These are phyloP conservation scores for Schizophyllum commune DNA, from an alignment of 1,284 basidiomycete genomes.

Conservation along the genomic window DNA sequence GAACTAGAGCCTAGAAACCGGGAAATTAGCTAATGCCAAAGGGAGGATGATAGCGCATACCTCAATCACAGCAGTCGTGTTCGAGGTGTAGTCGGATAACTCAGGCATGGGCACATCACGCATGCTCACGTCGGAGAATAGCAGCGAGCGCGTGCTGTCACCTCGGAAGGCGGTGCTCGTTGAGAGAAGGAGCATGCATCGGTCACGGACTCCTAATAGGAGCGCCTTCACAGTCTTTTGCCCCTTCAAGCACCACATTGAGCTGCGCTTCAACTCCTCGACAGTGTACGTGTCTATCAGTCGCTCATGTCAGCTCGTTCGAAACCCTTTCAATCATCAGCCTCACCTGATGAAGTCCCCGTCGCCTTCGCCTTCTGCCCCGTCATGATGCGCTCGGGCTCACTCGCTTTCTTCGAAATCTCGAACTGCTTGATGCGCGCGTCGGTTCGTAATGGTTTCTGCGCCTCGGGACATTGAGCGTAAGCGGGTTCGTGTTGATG, in stretches of 20 bases:
- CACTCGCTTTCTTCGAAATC: constrained; percentile 5
- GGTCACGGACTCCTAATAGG: constrained; percentile 15
- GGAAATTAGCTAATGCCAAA: constrained; percentile 8
- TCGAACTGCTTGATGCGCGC: constrained; percentile 11
- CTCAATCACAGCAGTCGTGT: constrained; percentile 7
- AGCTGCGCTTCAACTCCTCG: not conserved
- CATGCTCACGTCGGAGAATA: constrained; percentile 16
- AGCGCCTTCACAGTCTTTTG: not conserved
- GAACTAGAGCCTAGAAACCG: constrained; percentile 14
- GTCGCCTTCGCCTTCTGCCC: not conserved
- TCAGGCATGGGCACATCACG: constrained; percentile 12
- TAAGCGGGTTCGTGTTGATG: constrained; percentile 5
- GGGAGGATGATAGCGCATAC: not conserved
- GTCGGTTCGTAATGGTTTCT: constrained; percentile 6
- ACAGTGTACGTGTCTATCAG: constrained; percentile 1
- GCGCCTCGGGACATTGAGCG: constrained; percentile 2
- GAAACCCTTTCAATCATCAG: too few species aligned
- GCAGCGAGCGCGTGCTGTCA: constrained; percentile 14
- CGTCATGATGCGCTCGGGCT: constrained; percentile 1
- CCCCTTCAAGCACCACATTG: not conserved
- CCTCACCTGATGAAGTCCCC: not conserved
- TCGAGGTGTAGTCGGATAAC: constrained; percentile 3
- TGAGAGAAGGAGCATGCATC: constrained; percentile 16
- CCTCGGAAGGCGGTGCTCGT: constrained; percentile 16
- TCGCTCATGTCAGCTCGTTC: not conserved